Base-by-base conservation (phyloP, 1,284 basidiomycete genomes). In the Sparassis latifolia region DNA sequence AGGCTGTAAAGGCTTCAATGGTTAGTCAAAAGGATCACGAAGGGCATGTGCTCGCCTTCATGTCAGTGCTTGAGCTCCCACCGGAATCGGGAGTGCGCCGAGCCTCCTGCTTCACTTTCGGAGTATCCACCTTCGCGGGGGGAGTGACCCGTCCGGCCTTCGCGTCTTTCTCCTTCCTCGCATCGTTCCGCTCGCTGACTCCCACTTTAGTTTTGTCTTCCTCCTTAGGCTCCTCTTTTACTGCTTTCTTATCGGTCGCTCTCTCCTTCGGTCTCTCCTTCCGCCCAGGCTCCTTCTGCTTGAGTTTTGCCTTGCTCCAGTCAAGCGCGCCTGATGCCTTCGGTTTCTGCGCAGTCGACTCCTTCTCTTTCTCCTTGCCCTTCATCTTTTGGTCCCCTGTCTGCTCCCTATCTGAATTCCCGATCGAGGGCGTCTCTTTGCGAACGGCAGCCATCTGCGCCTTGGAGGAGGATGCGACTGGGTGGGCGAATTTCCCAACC, bases 301-400 rank as follows among this genome's bases (percentile, higher is more conserved):
- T 80, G 2, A 69, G 54, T 63, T 78, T 83, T n/a, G 78, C 75
- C 57, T 79, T 85, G 60, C 76, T 77, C 70, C 81, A 87, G 56
- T 84, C 77, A 4, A 84, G 69, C 57, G 77, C 82, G 1, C 81
- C 81, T 5, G 74, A 72, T 4, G 69, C 58, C 58, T 78, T 84
- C 0, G 68, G 57, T 56, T 73, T 79, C 42, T 55, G 58, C 33
- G 62, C 40, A 27, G 59, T 45, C 10, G 57, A 32, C 48, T 60
- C 60, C 40, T 63, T 58, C 32, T 62, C 58, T 43, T 58, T 52
- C 2, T 49, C 42, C 9, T 57, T 53, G 3, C 52, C 43, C 37
- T 59, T 62, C 27, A 50, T 44, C 20, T 20, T 20, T 44, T 58
- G 51, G 29, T 55, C 42, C 32, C 56, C 52, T 47, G 50, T 45